Evolutionary conservation across 2,329 filamentous ascomycete species (phyloP).

Genomic region (Exophiala spinifera): DNA sequence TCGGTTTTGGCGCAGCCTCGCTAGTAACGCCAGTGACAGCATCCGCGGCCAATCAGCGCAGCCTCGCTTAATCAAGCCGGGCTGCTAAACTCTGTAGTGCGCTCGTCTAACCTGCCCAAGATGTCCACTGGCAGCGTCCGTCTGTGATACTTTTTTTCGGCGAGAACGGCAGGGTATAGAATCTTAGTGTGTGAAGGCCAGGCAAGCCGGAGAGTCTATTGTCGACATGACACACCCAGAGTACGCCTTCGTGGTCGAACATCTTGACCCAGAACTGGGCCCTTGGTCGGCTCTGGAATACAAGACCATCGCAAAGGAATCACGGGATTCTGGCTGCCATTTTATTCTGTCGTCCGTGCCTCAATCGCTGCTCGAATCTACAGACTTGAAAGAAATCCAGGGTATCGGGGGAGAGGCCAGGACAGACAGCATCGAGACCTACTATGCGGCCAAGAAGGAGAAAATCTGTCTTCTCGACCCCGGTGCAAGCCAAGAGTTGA

Average conservation of each 20-base stretch:
- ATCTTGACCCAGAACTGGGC: conserved; percentile 91
- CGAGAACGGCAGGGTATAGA: too few species aligned
- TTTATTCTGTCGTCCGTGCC: conserved; percentile 85
- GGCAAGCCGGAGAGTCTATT: conserved; percentile 2
- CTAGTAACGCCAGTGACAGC: neutral
- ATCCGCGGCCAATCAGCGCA: neutral
- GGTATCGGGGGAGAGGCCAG: conserved; percentile 66
- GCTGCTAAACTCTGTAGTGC: neutral
- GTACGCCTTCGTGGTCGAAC: conserved; percentile 91
- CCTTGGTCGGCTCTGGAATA: conserved; percentile 95
- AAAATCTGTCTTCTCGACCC: conserved; percentile 89
- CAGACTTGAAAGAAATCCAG: conserved; percentile 58
- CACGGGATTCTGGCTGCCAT: conserved; percentile 59
- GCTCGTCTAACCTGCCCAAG: neutral
- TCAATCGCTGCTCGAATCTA: conserved; percentile 57
- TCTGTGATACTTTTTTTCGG: too few species aligned
- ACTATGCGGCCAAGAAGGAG: conserved; percentile 69
- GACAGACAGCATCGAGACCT: conserved; percentile 73
- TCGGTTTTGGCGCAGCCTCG: neutral
- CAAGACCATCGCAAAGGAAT: conserved; percentile 78
- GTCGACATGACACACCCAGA: conserved; percentile 28
- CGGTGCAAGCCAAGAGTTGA: conserved; percentile 73
- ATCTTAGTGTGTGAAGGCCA: neutral
- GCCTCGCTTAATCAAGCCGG: neutral
- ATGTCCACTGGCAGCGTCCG: too few species aligned